Evolutionary conservation across 1,139 yeast species (phyloP), one percentile per base, ranked within the genome.

Genomic region (Pichia sp.): DNA sequence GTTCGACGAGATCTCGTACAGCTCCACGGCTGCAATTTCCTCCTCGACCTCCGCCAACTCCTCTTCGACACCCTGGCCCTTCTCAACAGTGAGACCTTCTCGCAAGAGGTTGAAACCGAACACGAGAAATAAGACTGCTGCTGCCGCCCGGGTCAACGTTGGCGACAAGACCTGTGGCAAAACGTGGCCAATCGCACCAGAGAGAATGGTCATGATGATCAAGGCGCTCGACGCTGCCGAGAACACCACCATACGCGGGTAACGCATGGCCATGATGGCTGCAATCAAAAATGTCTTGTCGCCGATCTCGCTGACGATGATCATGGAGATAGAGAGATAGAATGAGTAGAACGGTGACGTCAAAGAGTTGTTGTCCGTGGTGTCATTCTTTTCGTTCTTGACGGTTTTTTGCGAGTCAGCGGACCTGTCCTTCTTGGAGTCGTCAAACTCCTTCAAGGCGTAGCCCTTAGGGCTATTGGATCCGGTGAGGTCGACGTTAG

Each of bases 211-310:
- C 99, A 93, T 93, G 49, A 93, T 73, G 6, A 82, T 90, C 64
- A 93, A 77, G 3, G 99, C 91, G n/a, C 86, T 69, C 61, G 90
- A 88, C 1, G 97, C 95, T 4, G 97, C 84, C 10, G 91, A 77
- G 67, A 93, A 92, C 17, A 93, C 99, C 49, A 90, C 78, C 63
- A 81, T 65, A 66, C 96, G 78, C 27, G 92, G 81, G 72, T 91
- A 86, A 68, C 89, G 87, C 99, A 95, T 93, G 40, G 99, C 97
- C 97, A 93, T 91, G 62, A 93, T 78, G 2, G 98, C 98, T 33
- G 99, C 97, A 63, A 95, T 91, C 63, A 93, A 78, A 67, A 93
- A 93, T 0, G 99, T 93, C 74, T 93, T 95, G 71, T 93, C 99
- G 55, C 99, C 99, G 58, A 95, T 85, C 71, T 93, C 99, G 31